Base-by-base conservation (phyloP, 176 grass and related monocot genomes). In the Puccinellia tenuiflora region DNA sequence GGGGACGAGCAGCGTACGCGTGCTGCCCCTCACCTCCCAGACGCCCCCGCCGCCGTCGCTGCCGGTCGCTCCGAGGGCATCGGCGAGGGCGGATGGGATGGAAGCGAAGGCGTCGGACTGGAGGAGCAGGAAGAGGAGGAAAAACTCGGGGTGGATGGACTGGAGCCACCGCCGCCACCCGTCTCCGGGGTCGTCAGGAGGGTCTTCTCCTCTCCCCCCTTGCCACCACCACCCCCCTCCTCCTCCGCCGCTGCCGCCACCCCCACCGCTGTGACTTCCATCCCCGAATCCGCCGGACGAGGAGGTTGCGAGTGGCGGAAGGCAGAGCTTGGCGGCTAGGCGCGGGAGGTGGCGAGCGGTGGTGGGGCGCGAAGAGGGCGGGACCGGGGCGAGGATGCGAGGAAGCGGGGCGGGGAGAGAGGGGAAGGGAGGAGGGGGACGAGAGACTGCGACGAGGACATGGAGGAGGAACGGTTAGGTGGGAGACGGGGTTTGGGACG, bases 11-110 rank as follows among this genome's bases (percentile, higher is more conserved):
- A 77, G 90, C 62, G 54, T 90, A 20, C 89, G 79, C 50, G 38
- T 79, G 61, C 85, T 89, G 10, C 92, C 87, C 34, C 76, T 95
- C 25, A 93, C 87, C 85, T 98, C 96, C 90, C 88, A 95, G 8
- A 95, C 62, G 76, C 21, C 22, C 20, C 48, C 69, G 7, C 45
- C 57, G 5, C 75, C 56, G 9, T 9, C 69, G 2, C n/a, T n/a
- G n/a, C 67, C 76, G 14, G 14, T 24, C 3, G 67, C 24, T 46
- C 87, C 86, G 11, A 91, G 62, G 10, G 92, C 82, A 24, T 82
- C 65, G 14, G 87, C 71, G 16, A 94, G 80, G 17, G 82, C 53
- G 33, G 81, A 81, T 17, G 85, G 75, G 53, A 76, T 86, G 50
- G 62, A 79, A 57, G 72, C 56, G 26, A 72, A 90, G 29, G 71